Base-by-base conservation (phyloP, 306 rosid species). In the Castanopsis chinensis region DNA sequence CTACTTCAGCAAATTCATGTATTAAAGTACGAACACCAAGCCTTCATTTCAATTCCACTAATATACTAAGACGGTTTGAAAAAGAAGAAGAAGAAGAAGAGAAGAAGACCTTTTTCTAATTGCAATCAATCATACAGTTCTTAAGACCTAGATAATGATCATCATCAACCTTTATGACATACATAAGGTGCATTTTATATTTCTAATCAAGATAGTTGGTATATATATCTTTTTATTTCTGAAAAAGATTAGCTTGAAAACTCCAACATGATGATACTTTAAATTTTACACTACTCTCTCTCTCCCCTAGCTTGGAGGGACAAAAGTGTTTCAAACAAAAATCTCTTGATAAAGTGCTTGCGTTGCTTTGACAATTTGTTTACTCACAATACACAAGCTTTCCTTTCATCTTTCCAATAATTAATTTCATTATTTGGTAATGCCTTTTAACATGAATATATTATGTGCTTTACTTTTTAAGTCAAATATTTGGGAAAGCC, bases 401-500 rank as follows among this genome's bases (percentile, higher is more conserved):
- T 35, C 72, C 72, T 68, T 35, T 35, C 72, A 18, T 68, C 52
- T 32, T 68, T 19, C 52, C 72, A 68, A 68, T 68, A 18, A 68
- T 68, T 68, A 68, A 63, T 69, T 41, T 20, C 79, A 80, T 81
- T 78, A 33, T 59, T 60, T 71, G 78, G 73, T 23, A 80, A 20
- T 78, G 73, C 63, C 35, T 78, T 81, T 75, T 57, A 19, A 71
- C 76, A 79, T 20, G 83, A 75, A 55, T 32, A 79, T 75, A 78
- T 49, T 75, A 70, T 78, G 45, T 60, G 76, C 83, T 65, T 77
- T 60, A 78, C 85, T 59, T 77, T 84, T 79, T 30, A 71, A 52
- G 82, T 84, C 80, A 87, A 82, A 77, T 75, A 71, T 81, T n/a
- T 53, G 81, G 90, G 80, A 86, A 77, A 82, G 79, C 80, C 90